Evolutionary conservation across 192 early-diverging fungal species (phyloP), one percentile per base, ranked within the genome.

Genomic region (Entomortierella beljakovae): DNA sequence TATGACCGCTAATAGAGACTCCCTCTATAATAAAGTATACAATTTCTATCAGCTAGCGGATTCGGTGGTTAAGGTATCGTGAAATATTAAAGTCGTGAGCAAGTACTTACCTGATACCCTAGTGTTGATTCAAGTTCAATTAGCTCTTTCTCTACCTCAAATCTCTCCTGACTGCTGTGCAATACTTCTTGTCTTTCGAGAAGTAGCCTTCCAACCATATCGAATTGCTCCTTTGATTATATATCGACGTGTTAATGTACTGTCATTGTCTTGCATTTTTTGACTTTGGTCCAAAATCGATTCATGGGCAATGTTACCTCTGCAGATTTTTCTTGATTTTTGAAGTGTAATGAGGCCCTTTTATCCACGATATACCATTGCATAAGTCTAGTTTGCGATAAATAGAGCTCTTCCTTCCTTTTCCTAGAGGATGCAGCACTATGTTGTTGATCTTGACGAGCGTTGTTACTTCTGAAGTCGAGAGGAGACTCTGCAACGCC

Each of bases 361-460:
- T 55, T 64, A 25, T 16, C 43, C 75, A 64, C 64, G 31, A 60
- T 20, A 25, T 65, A 62, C 62, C 60, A 70, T 40, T 79, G 75
- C 42, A 79, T 15, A 11, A 79, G 75, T 15, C 64, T 42, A 20
- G 62, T 57, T n/a, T 79, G 75, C 2, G 75, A 62, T 6, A 79
- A 51, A 51, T 79, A 79, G 2, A 79, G 35, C 15, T 69, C 75
- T n/a, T 79, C 75, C 38, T 69, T 61, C 22, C 51, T 43, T 42
- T 70, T 79, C 16, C 35, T 28, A 32, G 61, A 28, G 25, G 40
- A 29, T 1, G 42, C 2, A 35, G 34, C 29, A 3, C 42, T n/a
- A 0, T 22, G 23, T 40, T 55, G 28, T 1, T 62, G 61, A 51
- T 72, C 70, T 33, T 60, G 70, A 4, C 61, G 61, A 5, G 59